Evolutionary conservation across 306 rosid species (phyloP).

Genomic region (Hippophae rhamnoides): DNA sequence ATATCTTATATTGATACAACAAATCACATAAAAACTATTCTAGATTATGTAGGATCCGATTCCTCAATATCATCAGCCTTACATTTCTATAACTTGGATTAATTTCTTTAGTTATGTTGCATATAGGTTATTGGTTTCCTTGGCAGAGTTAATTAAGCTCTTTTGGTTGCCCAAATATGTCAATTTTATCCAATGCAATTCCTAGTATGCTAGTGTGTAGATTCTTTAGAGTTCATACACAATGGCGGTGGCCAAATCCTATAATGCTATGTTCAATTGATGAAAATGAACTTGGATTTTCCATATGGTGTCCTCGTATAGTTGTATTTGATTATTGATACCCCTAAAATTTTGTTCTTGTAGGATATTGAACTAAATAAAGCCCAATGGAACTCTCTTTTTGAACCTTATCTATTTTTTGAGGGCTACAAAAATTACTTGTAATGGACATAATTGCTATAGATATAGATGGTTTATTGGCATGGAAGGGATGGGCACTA

Average conservation of each 20-base stretch:
- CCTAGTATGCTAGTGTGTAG: constrained; percentile 95
- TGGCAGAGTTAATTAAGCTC: constrained; percentile 98
- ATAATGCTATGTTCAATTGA: constrained; percentile 88
- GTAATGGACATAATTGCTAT: constrained; percentile 76
- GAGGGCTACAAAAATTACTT: constrained; percentile 91
- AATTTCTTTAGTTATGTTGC: constrained; percentile 10
- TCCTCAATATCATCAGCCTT: background rate
- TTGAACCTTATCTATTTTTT: constrained; percentile 69
- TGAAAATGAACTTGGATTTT: constrained; percentile 82
- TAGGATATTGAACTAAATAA: constrained; percentile 87
- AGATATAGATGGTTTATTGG: constrained; percentile 65
- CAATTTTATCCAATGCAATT: constrained; percentile 94
- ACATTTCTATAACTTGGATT: constrained; percentile 6
- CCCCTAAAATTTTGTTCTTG: constrained; percentile 15
- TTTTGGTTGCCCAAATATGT: constrained; percentile 87
- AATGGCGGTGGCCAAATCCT: constrained; percentile 99
- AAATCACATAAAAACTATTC: too few species aligned
- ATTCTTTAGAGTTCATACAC: constrained; percentile 94
- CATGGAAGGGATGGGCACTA: constrained; percentile 82
- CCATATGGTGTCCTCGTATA: constrained; percentile 87
- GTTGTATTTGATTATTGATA: constrained; percentile 5
- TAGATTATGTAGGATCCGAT: too few species aligned
- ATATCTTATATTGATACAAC: too few species aligned
- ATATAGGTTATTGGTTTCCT: constrained; percentile 92
- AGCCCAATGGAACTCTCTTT: constrained; percentile 78